Conservation (phyloP, 306 rosid species). For the Citrullus colocynthis region DNA sequence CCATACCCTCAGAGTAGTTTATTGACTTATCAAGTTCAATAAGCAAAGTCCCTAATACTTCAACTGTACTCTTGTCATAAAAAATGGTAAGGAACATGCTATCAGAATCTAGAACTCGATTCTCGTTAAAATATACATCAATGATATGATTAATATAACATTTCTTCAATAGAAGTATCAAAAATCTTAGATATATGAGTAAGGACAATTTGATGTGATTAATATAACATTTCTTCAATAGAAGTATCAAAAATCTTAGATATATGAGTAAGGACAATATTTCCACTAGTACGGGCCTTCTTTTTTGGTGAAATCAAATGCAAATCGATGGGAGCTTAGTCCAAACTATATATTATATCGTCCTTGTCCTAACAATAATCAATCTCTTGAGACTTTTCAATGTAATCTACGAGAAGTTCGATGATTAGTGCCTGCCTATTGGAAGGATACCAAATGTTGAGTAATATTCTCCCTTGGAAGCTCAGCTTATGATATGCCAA, state of each 20-base stretch:
- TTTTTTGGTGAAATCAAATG: background rate
- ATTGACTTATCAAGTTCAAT: too few species aligned
- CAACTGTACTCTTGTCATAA: too few species aligned
- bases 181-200: background rate
- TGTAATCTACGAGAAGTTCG: background rate
- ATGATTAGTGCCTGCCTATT: background rate
- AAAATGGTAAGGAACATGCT: too few species aligned
- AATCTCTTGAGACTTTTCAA: background rate
- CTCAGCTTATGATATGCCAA: background rate
- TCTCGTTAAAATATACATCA: too few species aligned
- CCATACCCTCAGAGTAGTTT: too few species aligned
- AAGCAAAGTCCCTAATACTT: too few species aligned
- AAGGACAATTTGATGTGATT: background rate
- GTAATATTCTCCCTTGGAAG: conserved; percentile 3
- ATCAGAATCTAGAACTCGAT: too few species aligned
- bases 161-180: too few species aligned
- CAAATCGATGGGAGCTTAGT: background rate
- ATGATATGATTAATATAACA: too few species aligned
- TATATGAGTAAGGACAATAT: background rate
- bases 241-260: background rate
- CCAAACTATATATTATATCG: too few species aligned
- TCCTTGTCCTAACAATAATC: background rate
- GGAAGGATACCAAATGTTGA: background rate
- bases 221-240: too few species aligned
- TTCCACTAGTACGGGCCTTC: background rate